Conservation (phyloP, 2,329 filamentous ascomycete genomes). For the Diaporthe helianthi region DNA sequence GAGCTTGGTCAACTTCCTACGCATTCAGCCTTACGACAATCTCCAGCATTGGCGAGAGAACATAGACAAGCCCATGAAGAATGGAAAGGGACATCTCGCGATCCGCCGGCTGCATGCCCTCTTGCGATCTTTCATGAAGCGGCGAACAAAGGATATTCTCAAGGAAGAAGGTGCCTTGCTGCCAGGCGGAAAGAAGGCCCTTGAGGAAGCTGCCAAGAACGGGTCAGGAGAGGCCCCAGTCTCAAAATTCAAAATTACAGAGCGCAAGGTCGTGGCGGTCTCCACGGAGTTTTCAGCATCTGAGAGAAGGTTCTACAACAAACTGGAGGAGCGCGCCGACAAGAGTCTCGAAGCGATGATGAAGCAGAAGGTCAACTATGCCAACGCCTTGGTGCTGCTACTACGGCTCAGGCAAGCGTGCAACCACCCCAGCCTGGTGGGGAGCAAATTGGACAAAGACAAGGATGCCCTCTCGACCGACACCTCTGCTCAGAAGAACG, state of each 20-base stretch:
- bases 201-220: constrained; percentile 53
- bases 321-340: constrained; percentile 84
- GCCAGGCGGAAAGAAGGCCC: constrained; percentile 70
- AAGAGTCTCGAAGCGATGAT: constrained; percentile 89
- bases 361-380: constrained; percentile 83
- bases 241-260: constrained; percentile 86
- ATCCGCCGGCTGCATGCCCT: constrained; percentile 86
- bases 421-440: constrained; percentile 90
- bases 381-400: constrained; percentile 91
- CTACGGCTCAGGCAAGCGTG: constrained; percentile 90
- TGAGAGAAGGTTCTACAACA: constrained; percentile 86
- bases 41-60: constrained; percentile 88
- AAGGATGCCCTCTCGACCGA: constrained; percentile 81
- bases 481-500: constrained; percentile 59
- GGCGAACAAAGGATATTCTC: constrained; percentile 96
- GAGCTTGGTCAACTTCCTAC: constrained; percentile 88
- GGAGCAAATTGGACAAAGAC: constrained; percentile 84
- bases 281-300: constrained; percentile 78
- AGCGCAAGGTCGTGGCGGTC: constrained; percentile 85
- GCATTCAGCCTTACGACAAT: constrained; percentile 90
- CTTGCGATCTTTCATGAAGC: constrained; percentile 95
- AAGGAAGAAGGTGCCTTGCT: constrained; percentile 85
- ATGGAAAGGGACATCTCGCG: constrained; percentile 85
- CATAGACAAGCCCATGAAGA: constrained; percentile 89
- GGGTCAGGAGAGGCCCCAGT: constrained; percentile 57